Evolutionary conservation across 495 filamentous ascomycete species (phyloP).

Genomic region (Penicillium psychrofluorescens): DNA sequence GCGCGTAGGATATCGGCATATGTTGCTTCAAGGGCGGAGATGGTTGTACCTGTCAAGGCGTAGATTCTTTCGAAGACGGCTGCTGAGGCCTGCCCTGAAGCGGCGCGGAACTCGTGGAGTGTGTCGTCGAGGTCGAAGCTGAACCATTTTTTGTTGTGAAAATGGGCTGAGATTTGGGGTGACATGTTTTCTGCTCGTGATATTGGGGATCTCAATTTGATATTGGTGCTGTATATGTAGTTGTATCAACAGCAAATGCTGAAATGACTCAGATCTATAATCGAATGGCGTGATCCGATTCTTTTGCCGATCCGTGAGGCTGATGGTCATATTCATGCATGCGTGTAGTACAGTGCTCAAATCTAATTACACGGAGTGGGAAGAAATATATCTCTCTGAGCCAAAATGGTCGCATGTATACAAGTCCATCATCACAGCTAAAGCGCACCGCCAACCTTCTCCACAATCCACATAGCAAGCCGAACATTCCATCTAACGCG

Average conservation of each 20-base stretch:
- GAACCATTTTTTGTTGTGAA: slow-evolving; percentile 21
- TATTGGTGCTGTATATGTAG: no score
- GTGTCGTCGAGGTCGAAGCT: slow-evolving; percentile 38
- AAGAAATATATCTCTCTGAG: not conserved
- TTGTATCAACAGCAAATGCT: no score
- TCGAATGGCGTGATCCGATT: no score
- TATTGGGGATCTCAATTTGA: no score
- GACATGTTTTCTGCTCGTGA: not conserved
- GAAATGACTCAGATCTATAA: slow-evolving; percentile 3
- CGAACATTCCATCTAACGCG: slow-evolving; percentile 80
- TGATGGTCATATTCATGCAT: not conserved
- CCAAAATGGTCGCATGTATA: slow-evolving; percentile 2
- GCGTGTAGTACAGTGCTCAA: not conserved
- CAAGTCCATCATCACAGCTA: slow-evolving; percentile 24
- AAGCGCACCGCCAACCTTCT: slow-evolving; percentile 62
- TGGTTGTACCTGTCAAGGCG: not conserved
- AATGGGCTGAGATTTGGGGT: not conserved
- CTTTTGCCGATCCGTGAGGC: no score
- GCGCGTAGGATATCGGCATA: slow-evolving; percentile 20
- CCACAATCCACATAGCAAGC: slow-evolving; percentile 84
- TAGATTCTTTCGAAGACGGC: slow-evolving; percentile 16
- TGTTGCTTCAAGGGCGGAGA: slow-evolving; percentile 9
- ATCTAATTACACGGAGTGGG: not conserved
- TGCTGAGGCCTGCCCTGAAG: slow-evolving; percentile 19
- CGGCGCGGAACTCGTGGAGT: slow-evolving; percentile 32